Evolutionary conservation across 257 asterid species (phyloP).

Genomic region (Solanum sejunctum): DNA sequence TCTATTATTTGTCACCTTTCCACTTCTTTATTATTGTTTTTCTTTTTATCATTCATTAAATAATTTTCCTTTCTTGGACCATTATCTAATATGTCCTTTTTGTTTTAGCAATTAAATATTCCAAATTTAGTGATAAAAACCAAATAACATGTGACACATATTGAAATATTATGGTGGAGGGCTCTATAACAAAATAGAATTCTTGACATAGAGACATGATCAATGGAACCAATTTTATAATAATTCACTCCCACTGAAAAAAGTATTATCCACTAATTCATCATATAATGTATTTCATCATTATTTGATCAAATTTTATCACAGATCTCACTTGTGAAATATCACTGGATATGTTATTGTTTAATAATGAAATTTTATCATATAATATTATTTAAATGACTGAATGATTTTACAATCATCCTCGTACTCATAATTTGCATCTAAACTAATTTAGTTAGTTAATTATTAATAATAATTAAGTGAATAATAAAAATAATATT

Average conservation of each 20-base stretch:
- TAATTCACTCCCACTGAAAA: too few species aligned
- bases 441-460: background rate
- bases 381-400: too few species aligned
- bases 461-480: rapidly evolving
- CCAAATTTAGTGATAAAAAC: background rate
- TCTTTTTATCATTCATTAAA: background rate
- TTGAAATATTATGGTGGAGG: background rate
- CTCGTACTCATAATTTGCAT: background rate
- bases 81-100: background rate
- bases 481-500: background rate
- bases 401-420: too few species aligned
- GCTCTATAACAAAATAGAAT: background rate
- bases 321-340: too few species aligned
- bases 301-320: too few species aligned
- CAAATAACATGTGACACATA: background rate
- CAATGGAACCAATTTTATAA: background rate
- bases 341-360: too few species aligned
- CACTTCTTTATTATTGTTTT: background rate
- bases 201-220: background rate
- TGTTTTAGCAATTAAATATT: background rate
- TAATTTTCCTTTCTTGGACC: background rate
- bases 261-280: too few species aligned
- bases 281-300: too few species aligned
- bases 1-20: background rate
- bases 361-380: too few species aligned